These are phyloP conservation scores for Clavispora asparagi DNA, from an alignment of 805 yeast species.

Conservation along the genomic window DNA sequence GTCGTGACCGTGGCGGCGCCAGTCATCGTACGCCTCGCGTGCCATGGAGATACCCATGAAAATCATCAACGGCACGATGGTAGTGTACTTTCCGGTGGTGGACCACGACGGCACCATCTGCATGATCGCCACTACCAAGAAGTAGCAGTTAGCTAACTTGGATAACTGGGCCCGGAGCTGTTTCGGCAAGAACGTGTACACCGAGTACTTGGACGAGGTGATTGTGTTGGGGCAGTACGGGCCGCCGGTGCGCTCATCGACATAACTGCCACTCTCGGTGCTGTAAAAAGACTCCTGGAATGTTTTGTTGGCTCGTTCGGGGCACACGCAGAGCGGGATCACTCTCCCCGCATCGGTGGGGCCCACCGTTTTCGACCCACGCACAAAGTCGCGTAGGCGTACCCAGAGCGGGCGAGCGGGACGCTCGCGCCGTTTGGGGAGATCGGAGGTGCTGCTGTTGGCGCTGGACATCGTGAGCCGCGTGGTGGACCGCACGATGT, in stretches of 20 bases:
- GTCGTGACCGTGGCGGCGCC: slow-evolving; percentile 80
- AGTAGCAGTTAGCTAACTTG: slow-evolving; percentile 86
- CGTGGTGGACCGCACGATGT: slow-evolving; percentile 8
- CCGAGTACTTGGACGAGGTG: slow-evolving; percentile 81
- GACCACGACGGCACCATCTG: slow-evolving; percentile 98
- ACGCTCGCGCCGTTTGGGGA: slow-evolving; percentile 18
- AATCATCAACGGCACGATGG: slow-evolving; percentile 81
- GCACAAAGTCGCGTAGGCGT: background rate
- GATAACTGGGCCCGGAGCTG: slow-evolving; percentile 90
- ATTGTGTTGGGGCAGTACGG: slow-evolving; percentile 66
- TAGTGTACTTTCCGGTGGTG: slow-evolving; percentile 92
- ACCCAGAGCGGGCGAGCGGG: slow-evolving; percentile 22
- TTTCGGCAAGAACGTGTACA: slow-evolving; percentile 78
- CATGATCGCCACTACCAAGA: slow-evolving; percentile 81
- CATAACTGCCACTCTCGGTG: slow-evolving; percentile 23
- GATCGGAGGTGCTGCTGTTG: slow-evolving; percentile 17
- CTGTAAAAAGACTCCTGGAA: slow-evolving; percentile 27
- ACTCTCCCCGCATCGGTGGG: slow-evolving; percentile 57
- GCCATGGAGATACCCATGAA: slow-evolving; percentile 86
- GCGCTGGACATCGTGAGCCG: slow-evolving; percentile 7
- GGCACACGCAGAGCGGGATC: slow-evolving; percentile 58
- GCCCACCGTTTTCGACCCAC: background rate
- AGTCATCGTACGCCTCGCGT: slow-evolving; percentile 93
- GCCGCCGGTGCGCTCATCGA: slow-evolving; percentile 65
- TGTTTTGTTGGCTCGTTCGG: slow-evolving; percentile 25